Evolutionary conservation across 352 stramenopile species (phyloP), one percentile per base, ranked within the genome.

Genomic region (Pilasporangium apinafurcum): DNA sequence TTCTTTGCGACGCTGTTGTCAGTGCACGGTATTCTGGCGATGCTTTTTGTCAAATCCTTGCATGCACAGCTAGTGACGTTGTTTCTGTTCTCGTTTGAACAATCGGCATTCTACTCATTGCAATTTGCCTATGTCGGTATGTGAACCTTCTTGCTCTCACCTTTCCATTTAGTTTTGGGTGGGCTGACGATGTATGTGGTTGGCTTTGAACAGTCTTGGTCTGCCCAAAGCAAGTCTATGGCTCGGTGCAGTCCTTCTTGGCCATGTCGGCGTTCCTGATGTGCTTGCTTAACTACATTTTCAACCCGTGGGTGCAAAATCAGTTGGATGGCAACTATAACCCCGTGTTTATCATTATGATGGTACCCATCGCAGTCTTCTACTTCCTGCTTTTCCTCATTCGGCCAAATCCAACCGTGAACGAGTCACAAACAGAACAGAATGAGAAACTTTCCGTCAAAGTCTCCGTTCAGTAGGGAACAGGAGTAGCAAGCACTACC

Each of bases 111-210:
- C 30, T 66, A 66, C 40, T 58, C 51, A 27, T 48, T 66, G 21
- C 56, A 66, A 50, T 66, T 66, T 29, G 47, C 56, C 22, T 66
- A 66, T 34, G 50, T 59, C 42, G 62, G 47, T 61, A 52, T 26
- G 40, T 40, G n/a, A n/a, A n/a, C n/a, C n/a, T n/a, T n/a, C n/a
- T n/a, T n/a, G n/a, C n/a, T n/a, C n/a, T n/a, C n/a, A n/a, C n/a
- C n/a, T n/a, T n/a, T n/a, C n/a, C n/a, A n/a, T n/a, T n/a, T n/a
- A n/a, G n/a, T n/a, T n/a, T n/a, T n/a, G n/a, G n/a, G n/a, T n/a
- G n/a, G n/a, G 24, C 33, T 38, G 24, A 38, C 33, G 8, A 21
- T 38, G 9, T 18, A 25, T 48, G 38, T 49, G 34, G 18, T 22
- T 55, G 10, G 40, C 2, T 30, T 34, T 29, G 37, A 46, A 20